Percentiles rank a stretch among this genome's conserved stretches.
phyloP scores from a whole-genome alignment of 75 land plant species.

The Gnetum montanum region DNA sequence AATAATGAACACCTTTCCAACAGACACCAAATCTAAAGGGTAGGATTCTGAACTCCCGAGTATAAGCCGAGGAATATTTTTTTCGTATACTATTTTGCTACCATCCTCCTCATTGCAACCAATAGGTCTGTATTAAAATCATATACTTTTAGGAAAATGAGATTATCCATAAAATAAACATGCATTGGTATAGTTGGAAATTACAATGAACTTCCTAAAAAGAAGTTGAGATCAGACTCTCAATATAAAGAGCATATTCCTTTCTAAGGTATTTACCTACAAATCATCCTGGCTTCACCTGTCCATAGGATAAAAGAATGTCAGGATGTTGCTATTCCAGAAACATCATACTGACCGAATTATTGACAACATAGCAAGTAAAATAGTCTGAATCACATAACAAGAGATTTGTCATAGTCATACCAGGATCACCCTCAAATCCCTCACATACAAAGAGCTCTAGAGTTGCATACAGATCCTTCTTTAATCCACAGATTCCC shows the following conservation, averaged over 20 bases:
- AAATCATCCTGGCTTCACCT: slow-evolving; percentile 37
- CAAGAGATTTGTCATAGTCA: too few relatives aligned
- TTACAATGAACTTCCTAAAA: too few relatives aligned
- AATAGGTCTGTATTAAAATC: slow-evolving; percentile 33
- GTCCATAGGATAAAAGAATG: too few relatives aligned
- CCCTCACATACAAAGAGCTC: slow-evolving; percentile 48
- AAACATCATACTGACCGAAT: too few relatives aligned
- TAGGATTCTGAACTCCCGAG: slow-evolving; percentile 31
- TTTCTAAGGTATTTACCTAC: slow-evolving; percentile 25
- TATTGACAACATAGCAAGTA: too few relatives aligned
- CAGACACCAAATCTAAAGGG: slow-evolving; percentile 26
- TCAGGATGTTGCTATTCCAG: too few relatives aligned
- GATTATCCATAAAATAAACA: too few relatives aligned
- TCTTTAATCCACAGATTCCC: slow-evolving; percentile 23
- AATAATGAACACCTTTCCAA: slow-evolving; percentile 30
- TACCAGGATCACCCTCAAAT: slow-evolving; percentile 40
- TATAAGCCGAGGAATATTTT: slow-evolving; percentile 16
- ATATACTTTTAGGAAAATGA: not conserved
- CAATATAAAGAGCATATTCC: too few relatives aligned
- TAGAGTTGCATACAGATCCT: slow-evolving; percentile 44
- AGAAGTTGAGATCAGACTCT: too few relatives aligned
- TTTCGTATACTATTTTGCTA: slow-evolving; percentile 9
- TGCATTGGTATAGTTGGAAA: too few relatives aligned
- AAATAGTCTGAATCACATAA: too few relatives aligned
- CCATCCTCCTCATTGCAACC: slow-evolving; percentile 28